Base-by-base conservation (phyloP, 1,284 basidiomycete species). In the Neolentinus lepideus region DNA sequence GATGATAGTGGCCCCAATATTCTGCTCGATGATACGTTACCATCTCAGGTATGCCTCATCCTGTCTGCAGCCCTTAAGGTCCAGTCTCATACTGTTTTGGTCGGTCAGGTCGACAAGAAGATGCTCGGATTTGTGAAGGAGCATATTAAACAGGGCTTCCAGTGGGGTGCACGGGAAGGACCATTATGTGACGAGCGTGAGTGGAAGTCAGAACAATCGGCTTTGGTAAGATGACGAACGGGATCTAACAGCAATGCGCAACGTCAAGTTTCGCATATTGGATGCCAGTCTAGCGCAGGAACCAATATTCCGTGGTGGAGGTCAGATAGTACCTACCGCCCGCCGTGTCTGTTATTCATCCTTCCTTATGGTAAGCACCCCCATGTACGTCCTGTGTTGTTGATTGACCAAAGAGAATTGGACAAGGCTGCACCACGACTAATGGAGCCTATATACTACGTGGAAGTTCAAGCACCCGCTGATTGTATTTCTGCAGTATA, bases 341-440 rank as follows among this genome's bases (percentile, higher is more conserved):
- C 87, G 97, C 59, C 86, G 97, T 48, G 97, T 98, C 53, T 98
- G 95, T 75, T 99, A 99, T 69, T 98, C 96, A n/a, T 96, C 94
- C 14, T 96, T 98, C 81, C 76, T 99, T 58, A 94, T 99, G 84
- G 92, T 92, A 66, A 69, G 74, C 66, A 22, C 16, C 19, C 38
- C 16, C 38, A 43, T 43, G 38, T 43, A 43, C n/a, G 6, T 43
- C 38, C 12, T 35, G n/a, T n/a, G n/a, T 21, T 6, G 16, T 43
- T 12, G 29, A 6, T 31, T 21, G 16, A 43, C 38, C n/a, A 43
- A 43, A 9, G 38, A 21, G 8, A 31, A 31, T 31, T 31, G 52
- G 31, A 61, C 14, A 64, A 94, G 91, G 93, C 93, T 25, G 90
- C 92, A 8, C 93, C 93, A 10, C 83, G 92, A 59, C 71, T 96